Evolutionary conservation across 176 grass and related monocot genomes (phyloP).

Genomic region (Triticum turgidum): DNA sequence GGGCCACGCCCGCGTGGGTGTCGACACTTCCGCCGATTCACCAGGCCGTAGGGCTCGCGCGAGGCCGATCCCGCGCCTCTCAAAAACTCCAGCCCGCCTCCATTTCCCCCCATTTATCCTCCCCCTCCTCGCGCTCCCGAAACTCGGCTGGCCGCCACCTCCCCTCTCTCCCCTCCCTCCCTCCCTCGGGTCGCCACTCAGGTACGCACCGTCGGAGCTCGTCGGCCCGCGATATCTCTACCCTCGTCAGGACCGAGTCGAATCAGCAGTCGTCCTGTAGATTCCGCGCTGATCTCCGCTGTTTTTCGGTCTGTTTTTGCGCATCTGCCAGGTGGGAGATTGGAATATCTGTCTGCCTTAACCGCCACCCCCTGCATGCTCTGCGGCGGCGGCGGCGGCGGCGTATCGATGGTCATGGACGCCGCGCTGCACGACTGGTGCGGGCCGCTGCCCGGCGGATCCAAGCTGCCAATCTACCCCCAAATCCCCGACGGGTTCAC

Average conservation of each 20-base stretch:
- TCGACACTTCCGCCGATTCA: conserved; percentile 28
- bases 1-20: conserved; percentile 5
- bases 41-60: neutral
- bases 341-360: neutral
- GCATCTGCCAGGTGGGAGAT: conserved; percentile 21
- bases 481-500: conserved; percentile 44
- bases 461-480: conserved; percentile 41
- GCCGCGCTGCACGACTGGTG: conserved; percentile 45
- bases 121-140: neutral
- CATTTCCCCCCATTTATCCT: neutral
- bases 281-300: neutral
- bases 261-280: neutral
- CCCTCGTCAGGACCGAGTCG: neutral
- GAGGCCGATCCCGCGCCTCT: conserved; percentile 26
- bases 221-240: neutral
- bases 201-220: conserved; percentile 19
- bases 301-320: neutral
- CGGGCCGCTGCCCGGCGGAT: conserved; percentile 43
- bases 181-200: neutral
- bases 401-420: conserved; percentile 67
- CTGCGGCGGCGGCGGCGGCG: conserved; percentile 1
- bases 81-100: conserved; percentile 24
- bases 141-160: neutral
- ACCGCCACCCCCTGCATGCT: neutral
- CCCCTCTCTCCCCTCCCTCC: neutral